These are phyloP conservation scores for Apiotrichum siamense DNA, from an alignment of 1,284 basidiomycete species.

Conservation along the genomic window DNA sequence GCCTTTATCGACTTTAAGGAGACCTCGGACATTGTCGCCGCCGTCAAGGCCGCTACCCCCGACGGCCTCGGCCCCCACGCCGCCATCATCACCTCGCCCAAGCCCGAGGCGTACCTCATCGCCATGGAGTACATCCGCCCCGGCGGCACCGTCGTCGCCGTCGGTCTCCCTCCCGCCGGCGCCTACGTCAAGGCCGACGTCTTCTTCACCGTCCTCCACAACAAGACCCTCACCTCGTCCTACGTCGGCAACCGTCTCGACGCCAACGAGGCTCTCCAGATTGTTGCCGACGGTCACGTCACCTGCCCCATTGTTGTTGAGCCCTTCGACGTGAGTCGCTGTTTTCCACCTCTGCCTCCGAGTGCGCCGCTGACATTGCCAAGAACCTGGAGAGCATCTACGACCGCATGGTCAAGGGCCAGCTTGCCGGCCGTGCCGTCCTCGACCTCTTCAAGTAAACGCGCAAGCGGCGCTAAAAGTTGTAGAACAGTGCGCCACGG, in stretches of 20 bases:
- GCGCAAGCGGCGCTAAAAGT: neutral
- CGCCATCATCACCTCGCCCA: slow-evolving; percentile 57
- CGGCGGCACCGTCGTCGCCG: slow-evolving; percentile 62
- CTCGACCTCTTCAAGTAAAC: slow-evolving; percentile 47
- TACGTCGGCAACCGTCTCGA: slow-evolving; percentile 72
- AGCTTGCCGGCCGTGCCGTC: slow-evolving; percentile 59
- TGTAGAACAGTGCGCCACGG: neutral
- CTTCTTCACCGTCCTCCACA: slow-evolving; percentile 68
- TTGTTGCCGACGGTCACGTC: slow-evolving; percentile 56
- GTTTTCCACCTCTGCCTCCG: no score
- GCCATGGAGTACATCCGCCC: slow-evolving; percentile 64
- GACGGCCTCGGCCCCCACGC: slow-evolving; percentile 70
- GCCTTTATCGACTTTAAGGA: slow-evolving; percentile 72
- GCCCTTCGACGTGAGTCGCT: slow-evolving; percentile 52
- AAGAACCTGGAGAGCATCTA: slow-evolving; percentile 60
- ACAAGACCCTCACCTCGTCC: slow-evolving; percentile 63
- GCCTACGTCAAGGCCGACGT: slow-evolving; percentile 50
- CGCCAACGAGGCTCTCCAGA: slow-evolving; percentile 61
- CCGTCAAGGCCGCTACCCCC: slow-evolving; percentile 53
- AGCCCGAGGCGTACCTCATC: slow-evolving; percentile 58
- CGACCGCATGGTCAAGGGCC: slow-evolving; percentile 55
- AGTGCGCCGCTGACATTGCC: no score
- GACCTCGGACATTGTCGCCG: slow-evolving; percentile 26
- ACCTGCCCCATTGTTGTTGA: slow-evolving; percentile 55
- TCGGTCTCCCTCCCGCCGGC: slow-evolving; percentile 63